Conservation (phyloP, 2,329 filamentous ascomycete genomes). For the Pseudogymnoascus pannorum region DNA sequence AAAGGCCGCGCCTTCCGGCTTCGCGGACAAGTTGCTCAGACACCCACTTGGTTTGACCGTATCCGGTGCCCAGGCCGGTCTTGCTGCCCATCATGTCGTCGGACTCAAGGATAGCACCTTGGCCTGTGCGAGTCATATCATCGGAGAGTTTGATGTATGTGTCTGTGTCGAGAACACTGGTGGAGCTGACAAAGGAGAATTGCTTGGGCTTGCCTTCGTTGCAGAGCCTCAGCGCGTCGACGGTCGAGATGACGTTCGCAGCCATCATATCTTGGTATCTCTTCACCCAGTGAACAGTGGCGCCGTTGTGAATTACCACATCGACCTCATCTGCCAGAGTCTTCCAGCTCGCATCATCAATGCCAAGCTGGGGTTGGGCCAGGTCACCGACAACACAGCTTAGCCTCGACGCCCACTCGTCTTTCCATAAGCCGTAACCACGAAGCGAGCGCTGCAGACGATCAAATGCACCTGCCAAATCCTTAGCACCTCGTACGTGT, state of each 20-base stretch:
- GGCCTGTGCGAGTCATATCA: slow-evolving; percentile 51
- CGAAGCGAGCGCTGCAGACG: slow-evolving; percentile 61
- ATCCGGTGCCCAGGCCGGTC: slow-evolving; percentile 73
- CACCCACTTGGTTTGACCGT: slow-evolving; percentile 87
- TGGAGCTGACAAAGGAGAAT: slow-evolving; percentile 77
- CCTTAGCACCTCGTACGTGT: slow-evolving; percentile 63
- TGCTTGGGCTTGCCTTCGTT: slow-evolving; percentile 69
- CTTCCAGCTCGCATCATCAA: slow-evolving; percentile 61
- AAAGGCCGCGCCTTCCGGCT: slow-evolving; percentile 69
- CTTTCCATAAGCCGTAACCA: slow-evolving; percentile 74
- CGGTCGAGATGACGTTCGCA: slow-evolving; percentile 73
- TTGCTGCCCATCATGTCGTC: slow-evolving; percentile 74
- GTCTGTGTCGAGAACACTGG: slow-evolving; percentile 72
- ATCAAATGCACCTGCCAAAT: slow-evolving; percentile 49
- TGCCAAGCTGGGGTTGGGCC: slow-evolving; percentile 62
- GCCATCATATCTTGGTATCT: slow-evolving; percentile 64
- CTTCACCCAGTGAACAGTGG: slow-evolving; percentile 73
- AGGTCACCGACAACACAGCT: slow-evolving; percentile 67
- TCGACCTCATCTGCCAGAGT: slow-evolving; percentile 59
- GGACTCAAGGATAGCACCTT: slow-evolving; percentile 59
- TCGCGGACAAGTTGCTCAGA: slow-evolving; percentile 62
- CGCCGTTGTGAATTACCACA: slow-evolving; percentile 75
- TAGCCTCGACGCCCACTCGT: slow-evolving; percentile 58
- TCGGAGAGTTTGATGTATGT: slow-evolving; percentile 71
- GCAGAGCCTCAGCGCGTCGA: slow-evolving; percentile 71